A percentile compares a stretch with the other conserved stretches of the same genome.
Evolutionary conservation across 2,329 filamentous ascomycete genomes (phyloP).

Genomic region (Chrysoporthe cubensis): DNA sequence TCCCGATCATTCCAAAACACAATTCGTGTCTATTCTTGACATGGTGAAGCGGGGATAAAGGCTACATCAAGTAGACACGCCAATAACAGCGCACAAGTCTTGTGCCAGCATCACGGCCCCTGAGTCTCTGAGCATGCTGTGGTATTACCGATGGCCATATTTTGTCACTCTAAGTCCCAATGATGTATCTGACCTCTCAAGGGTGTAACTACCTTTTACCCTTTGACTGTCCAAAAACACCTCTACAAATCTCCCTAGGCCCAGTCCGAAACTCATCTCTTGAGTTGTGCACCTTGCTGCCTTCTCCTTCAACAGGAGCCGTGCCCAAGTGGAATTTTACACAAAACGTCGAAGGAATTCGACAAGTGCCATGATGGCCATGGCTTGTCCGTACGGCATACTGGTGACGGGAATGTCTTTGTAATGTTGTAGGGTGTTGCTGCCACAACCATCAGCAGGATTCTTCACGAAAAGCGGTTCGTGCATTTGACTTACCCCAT

Average conservation of each 20-base stretch:
- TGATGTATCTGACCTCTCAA: not conserved
- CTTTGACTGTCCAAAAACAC: not conserved
- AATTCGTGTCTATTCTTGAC: too few relatives aligned
- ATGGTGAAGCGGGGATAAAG: not conserved
- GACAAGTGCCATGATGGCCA: constrained; percentile 81
- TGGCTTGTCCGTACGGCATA: constrained; percentile 85
- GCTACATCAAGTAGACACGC: too few relatives aligned
- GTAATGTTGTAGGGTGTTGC: constrained; percentile 71
- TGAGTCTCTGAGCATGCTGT: too few relatives aligned
- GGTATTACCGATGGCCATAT: too few relatives aligned
- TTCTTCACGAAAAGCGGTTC: not conserved
- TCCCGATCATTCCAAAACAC: not conserved
- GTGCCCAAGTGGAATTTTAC: constrained; percentile 24
- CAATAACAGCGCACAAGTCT: too few relatives aligned
- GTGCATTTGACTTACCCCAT: constrained; percentile 59
- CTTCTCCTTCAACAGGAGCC: too few relatives aligned
- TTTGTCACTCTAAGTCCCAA: not conserved
- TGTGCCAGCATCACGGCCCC: too few relatives aligned
- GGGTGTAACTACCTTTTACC: not conserved
- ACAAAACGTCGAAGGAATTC: constrained; percentile 69
- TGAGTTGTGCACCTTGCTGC: not conserved
- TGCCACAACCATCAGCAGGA: constrained; percentile 3
- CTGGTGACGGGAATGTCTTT: constrained; percentile 75
- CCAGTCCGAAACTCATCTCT: too few relatives aligned
- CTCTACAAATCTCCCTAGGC: not conserved